These are phyloP conservation scores for Tetratostichococcus sp. DNA, from an alignment of 139 green algal species.

Conservation along the genomic window DNA sequence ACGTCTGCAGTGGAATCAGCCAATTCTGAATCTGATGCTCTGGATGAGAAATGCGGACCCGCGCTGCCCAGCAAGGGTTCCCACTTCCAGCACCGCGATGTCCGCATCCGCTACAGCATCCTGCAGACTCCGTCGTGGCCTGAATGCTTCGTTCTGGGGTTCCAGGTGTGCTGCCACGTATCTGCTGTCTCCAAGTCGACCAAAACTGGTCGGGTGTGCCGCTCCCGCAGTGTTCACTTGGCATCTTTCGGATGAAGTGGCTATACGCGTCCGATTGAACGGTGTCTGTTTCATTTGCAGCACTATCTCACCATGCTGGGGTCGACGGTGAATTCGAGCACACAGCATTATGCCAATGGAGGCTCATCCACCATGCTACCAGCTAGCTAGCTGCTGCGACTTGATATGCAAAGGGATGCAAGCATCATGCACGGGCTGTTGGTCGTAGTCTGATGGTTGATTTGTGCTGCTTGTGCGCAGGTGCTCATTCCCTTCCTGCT, in stretches of 20 bases:
- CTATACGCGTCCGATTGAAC: background rate
- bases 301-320: conserved; percentile 66
- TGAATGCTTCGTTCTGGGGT: conserved; percentile 38
- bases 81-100: background rate
- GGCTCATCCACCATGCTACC: too few species aligned
- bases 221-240: too few species aligned
- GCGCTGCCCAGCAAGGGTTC: too few species aligned
- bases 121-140: conserved; percentile 37
- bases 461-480: too few species aligned
- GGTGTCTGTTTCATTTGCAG: conserved; percentile 17
- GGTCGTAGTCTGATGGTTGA: too few species aligned
- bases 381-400: too few species aligned
- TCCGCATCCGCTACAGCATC: conserved; percentile 35
- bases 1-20: background rate
- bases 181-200: too few species aligned
- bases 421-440: too few species aligned
- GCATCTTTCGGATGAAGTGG: background rate
- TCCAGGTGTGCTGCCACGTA: too few species aligned
- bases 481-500: conserved; percentile 56
- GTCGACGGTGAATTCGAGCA: conserved; percentile 31
- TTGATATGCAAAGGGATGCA: too few species aligned
- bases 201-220: too few species aligned
- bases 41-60: background rate
- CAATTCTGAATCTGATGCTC: background rate
- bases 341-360: too few species aligned